Evolutionary conservation across 352 stramenopile species (phyloP).

Genomic region (Peronospora tabacina): DNA sequence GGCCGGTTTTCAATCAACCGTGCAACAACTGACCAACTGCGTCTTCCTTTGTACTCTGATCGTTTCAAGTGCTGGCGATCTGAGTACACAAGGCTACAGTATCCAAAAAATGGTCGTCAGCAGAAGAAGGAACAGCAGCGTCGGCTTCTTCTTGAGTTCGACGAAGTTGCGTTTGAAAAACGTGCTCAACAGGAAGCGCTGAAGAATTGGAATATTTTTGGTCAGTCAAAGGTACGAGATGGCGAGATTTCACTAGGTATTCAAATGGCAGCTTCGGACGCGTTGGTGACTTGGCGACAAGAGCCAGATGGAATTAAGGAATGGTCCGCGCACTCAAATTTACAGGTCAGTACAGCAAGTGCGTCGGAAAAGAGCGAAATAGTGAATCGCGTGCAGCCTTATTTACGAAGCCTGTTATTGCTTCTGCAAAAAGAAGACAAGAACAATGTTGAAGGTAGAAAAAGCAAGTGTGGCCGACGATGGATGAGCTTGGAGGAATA

Average conservation of each 20-base stretch:
- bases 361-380: conserved; percentile 30
- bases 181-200: conserved; percentile 14
- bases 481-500: conserved; percentile 48
- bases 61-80: conserved; percentile 41
- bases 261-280: conserved; percentile 41
- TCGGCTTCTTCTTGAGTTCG: conserved; percentile 38
- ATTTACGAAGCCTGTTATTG: conserved; percentile 32
- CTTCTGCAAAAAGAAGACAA: conserved; percentile 27
- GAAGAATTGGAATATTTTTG: conserved; percentile 6
- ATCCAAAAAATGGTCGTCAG: conserved; percentile 27
- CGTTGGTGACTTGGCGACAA: conserved; percentile 40
- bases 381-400: conserved; percentile 30
- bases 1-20: conserved; percentile 30
- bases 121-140: conserved; percentile 35
- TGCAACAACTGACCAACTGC: conserved; percentile 32
- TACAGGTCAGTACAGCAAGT: conserved; percentile 19
- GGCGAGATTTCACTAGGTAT: conserved; percentile 43
- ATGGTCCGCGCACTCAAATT: conserved; percentile 26
- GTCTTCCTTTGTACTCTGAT: conserved; percentile 30
- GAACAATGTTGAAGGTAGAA: conserved; percentile 21
- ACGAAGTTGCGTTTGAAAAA: conserved; percentile 29
- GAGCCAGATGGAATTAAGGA: conserved; percentile 19
- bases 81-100: conserved; percentile 35
- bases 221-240: conserved; percentile 25
- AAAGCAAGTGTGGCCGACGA: conserved; percentile 14